Evolutionary conservation across 192 early-diverging fungal genomes (phyloP).

Genomic region (Dispira parvispora): DNA sequence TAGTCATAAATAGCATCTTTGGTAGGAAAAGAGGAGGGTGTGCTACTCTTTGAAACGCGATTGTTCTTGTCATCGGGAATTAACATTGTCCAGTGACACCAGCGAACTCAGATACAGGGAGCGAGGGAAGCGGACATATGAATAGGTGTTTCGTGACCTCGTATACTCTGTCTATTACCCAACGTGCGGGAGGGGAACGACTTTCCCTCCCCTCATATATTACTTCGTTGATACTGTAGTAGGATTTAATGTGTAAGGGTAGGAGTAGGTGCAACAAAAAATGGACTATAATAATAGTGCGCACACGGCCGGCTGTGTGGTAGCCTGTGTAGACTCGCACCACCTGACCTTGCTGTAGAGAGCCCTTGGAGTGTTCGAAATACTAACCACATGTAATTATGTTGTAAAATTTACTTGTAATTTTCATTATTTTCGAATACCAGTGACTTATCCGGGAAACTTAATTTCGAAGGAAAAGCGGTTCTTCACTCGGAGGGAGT

Average conservation of each 20-base stretch:
- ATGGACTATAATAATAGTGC: too few species aligned
- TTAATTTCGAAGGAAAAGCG: constrained; percentile 86
- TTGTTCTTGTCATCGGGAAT: neutral
- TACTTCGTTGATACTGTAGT: too few species aligned
- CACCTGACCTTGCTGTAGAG: neutral
- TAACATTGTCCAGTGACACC: too few species aligned
- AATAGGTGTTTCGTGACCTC: too few species aligned
- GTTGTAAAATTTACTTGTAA: neutral
- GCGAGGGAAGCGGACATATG: too few species aligned
- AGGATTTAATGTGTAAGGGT: too few species aligned
- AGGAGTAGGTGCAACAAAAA: too few species aligned
- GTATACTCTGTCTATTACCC: too few species aligned
- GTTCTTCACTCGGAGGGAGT: constrained; percentile 79
- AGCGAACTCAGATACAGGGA: too few species aligned
- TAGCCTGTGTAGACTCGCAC: neutral
- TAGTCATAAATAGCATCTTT: neutral
- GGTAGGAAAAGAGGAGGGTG: neutral
- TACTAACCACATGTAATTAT: neutral
- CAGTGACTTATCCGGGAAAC: constrained; percentile 67
- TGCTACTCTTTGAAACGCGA: neutral
- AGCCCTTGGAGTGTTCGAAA: neutral
- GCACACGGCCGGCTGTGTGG: too few species aligned
- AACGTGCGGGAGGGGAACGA: too few species aligned
- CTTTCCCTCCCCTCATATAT: too few species aligned
- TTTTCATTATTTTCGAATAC: neutral